A percentile compares a stretch with the other conserved stretches of the same genome.
These are phyloP conservation scores for Sporisorium iseilematis-ciliati DNA, from an alignment of 1,284 basidiomycete species.

Conservation along the genomic window DNA sequence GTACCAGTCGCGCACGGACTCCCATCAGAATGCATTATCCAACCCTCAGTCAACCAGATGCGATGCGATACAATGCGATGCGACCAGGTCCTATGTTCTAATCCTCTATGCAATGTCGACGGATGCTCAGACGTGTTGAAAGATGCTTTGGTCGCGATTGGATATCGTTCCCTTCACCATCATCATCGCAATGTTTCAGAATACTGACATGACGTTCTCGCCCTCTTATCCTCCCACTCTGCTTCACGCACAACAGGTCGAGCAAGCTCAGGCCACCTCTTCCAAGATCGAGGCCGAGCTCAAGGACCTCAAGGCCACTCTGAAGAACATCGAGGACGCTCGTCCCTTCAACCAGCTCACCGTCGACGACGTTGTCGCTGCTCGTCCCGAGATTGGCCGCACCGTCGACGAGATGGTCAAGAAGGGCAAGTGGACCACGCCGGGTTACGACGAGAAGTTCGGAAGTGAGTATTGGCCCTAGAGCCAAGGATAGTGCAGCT, in stretches of 20 bases:
- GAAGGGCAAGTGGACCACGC: constrained; percentile 98
- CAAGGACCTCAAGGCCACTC: constrained; percentile 89
- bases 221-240: not conserved
- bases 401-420: constrained; percentile 96
- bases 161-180: not conserved
- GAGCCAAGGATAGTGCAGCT: not conserved
- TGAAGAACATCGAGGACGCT: constrained; percentile 96
- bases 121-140: not conserved
- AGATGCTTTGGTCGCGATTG: not conserved
- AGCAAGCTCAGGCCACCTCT: constrained; percentile 90
- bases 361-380: constrained; percentile 88
- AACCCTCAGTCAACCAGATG: not conserved
- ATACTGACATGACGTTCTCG: constrained; percentile 16
- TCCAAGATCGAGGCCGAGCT: constrained; percentile 92
- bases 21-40: not conserved
- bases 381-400: constrained; percentile 91
- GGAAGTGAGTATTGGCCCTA: constrained; percentile 56
- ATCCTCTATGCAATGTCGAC: not conserved
- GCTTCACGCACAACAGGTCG: constrained; percentile 76
- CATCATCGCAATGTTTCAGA: not conserved
- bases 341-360: constrained; percentile 98
- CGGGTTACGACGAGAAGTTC: constrained; percentile 70
- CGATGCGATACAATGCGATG: constrained; percentile 6
- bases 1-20: constrained; percentile 1
- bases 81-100: not conserved